Base-by-base conservation (phyloP, 2,329 filamentous ascomycete species). In the Exophiala phaeomuriformis region DNA sequence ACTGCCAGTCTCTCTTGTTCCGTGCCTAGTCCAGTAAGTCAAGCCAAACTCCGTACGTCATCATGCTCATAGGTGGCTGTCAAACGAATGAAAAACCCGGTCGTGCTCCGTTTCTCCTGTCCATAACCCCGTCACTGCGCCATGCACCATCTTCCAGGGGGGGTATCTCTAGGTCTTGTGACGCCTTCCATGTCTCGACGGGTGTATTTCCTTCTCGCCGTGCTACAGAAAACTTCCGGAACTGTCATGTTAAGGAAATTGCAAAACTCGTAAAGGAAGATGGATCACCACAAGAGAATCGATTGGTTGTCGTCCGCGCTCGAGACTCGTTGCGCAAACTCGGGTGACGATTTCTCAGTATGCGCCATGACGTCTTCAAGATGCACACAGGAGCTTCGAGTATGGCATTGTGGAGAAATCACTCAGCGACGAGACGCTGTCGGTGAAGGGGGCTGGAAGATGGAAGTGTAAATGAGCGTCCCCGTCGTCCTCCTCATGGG, bases 321-420 rank as follows among this genome's bases (percentile, higher is more conserved):
- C 31, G 40, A 36, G 46, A 32, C 33, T 39, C 32, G 28, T 29
- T 32, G 43, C 31, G 6, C 10, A 19, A 2, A 19, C 19, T 19
- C 19, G 19, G n/a, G 31, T 30, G 9, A 9, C 48, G 27, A 41
- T 7, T 32, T 36, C 19, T 19, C 19, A 19, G 19, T 19, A 19
- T 19, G 19, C 19, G 19, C 19, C 19, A 19, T 19, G 19, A 32
- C 35, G 9, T 61, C 52, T 61, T 10, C 57, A 61, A 27, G 59
- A 60, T 43, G 59, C 61, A 42, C 59, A 61, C 8, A 63, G 47
- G 40, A 56, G 31, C 49, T 61, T 61, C 27, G 61, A 58, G 12
- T 52, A 53, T 4, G 53, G 51, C n/a, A 48, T 52, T 8, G 57
- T 42, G 19, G 58, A 59, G 37, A 58, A 57, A 30, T 61, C 58